A percentile compares a stretch with the other conserved stretches of the same genome.
These are phyloP conservation scores for Heterobasidion parviporum DNA, from an alignment of 1,284 basidiomycete genomes.

Conservation along the genomic window DNA sequence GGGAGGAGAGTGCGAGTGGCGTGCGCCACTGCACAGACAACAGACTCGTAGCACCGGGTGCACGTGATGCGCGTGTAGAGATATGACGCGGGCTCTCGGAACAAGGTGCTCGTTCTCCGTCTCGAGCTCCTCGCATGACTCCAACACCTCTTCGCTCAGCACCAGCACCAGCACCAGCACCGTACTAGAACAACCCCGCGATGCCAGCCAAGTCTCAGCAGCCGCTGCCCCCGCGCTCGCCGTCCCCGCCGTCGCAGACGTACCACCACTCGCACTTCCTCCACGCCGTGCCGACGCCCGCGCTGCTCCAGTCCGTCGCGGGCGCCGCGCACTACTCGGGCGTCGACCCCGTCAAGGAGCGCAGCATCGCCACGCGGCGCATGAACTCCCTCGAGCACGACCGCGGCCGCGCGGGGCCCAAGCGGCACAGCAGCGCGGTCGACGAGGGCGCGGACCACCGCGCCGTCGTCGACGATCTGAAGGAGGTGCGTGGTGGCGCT, in stretches of 20 bases:
- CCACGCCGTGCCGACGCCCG: conserved; percentile 34
- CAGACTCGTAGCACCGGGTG: too few relatives aligned
- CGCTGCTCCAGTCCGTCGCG: conserved; percentile 45
- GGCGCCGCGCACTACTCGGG: conserved; percentile 54
- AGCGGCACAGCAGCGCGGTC: conserved; percentile 10
- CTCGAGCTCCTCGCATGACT: not conserved
- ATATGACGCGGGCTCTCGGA: too few relatives aligned
- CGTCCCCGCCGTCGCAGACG: conserved; percentile 31
- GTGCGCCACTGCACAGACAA: too few relatives aligned
- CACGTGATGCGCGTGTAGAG: too few relatives aligned
- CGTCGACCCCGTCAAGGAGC: conserved; percentile 8
- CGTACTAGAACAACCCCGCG: too few relatives aligned
- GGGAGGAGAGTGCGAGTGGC: not conserved
- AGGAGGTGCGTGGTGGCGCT: conserved; percentile 25
- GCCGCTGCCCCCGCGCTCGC: conserved; percentile 6
- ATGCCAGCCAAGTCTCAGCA: not conserved
- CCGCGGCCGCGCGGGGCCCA: conserved; percentile 2
- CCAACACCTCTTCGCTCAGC: not conserved
- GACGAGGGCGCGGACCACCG: conserved; percentile 11
- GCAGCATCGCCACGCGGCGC: conserved; percentile 5
- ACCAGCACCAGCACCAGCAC: not conserved
- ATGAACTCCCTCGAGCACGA: conserved; percentile 3
- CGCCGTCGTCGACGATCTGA: conserved; percentile 38
- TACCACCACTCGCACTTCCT: conserved; percentile 30
- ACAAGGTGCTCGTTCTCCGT: not conserved